Percentiles rank a stretch among this genome's conserved stretches.
These are phyloP conservation scores for Durotheca rogersii DNA, from an alignment of 495 filamentous ascomycete species.

Conservation along the genomic window DNA sequence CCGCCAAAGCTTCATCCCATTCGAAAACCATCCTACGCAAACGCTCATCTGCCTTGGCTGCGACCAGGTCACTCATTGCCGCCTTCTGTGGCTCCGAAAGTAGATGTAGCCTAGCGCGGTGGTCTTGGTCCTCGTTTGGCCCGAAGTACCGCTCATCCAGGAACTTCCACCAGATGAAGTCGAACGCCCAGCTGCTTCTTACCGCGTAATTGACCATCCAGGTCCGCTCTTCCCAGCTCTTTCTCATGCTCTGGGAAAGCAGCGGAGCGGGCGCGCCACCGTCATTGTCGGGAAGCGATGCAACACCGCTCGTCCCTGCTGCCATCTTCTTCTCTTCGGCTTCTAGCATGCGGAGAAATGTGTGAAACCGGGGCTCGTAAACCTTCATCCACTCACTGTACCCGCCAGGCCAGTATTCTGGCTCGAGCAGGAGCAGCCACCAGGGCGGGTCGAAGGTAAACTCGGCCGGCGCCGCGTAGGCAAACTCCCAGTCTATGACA, in stretches of 20 bases:
- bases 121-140: slow-evolving; percentile 8
- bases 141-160: slow-evolving; percentile 33
- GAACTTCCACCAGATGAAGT: slow-evolving; percentile 31
- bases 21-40: no score
- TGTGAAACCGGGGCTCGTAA: no score
- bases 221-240: slow-evolving; percentile 35
- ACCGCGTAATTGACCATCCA: slow-evolving; percentile 38
- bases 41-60: no score
- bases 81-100: no score
- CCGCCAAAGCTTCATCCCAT: no score
- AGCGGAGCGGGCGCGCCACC: background rate
- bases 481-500: slow-evolving; percentile 46
- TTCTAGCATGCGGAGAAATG: slow-evolving; percentile 36
- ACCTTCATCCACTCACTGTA: slow-evolving; percentile 30
- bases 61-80: no score
- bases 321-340: slow-evolving; percentile 22
- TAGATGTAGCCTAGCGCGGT: no score
- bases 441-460: slow-evolving; percentile 44
- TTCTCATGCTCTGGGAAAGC: slow-evolving; percentile 28
- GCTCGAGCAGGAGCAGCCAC: slow-evolving; percentile 45
- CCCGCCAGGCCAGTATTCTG: slow-evolving; percentile 40
- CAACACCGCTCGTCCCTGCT: no score
- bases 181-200: slow-evolving; percentile 38
- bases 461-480: slow-evolving; percentile 44
- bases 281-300: no score